These are phyloP conservation scores for Linnemannia zychae DNA, from an alignment of 192 early-diverging fungal species.

Conservation along the genomic window DNA sequence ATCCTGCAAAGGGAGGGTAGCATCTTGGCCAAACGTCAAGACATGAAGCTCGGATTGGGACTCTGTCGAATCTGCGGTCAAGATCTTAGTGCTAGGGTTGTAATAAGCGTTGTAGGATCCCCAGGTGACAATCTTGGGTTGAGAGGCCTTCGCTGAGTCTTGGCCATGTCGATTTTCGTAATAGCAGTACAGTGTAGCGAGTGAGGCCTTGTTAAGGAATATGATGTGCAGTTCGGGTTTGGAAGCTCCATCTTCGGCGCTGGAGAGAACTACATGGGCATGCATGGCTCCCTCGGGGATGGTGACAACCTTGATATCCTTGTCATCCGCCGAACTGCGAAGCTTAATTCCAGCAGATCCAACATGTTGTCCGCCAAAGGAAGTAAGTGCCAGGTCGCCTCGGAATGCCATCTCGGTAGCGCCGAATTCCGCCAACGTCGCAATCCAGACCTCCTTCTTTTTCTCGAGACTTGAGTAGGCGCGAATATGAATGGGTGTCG, in stretches of 20 bases:
- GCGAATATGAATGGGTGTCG: slow-evolving; percentile 69
- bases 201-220: slow-evolving; percentile 21
- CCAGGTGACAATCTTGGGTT: slow-evolving; percentile 63
- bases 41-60: slow-evolving; percentile 52
- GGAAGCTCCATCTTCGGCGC: slow-evolving; percentile 22
- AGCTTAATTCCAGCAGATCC: slow-evolving; percentile 17
- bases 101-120: slow-evolving; percentile 62
- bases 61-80: slow-evolving; percentile 52
- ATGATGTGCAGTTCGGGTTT: slow-evolving; percentile 50
- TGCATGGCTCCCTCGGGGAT: slow-evolving; percentile 31
- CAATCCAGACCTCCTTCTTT: slow-evolving; percentile 74
- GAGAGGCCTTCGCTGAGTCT: neutral
- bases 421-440: slow-evolving; percentile 66
- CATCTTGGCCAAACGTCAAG: slow-evolving; percentile 34
- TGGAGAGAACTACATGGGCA: slow-evolving; percentile 21
- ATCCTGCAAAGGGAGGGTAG: slow-evolving; percentile 3
- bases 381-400: slow-evolving; percentile 55
- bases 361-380: slow-evolving; percentile 51
- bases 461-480: slow-evolving; percentile 15
- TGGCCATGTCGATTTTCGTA: slow-evolving; percentile 37
- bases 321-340: slow-evolving; percentile 6
- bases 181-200: slow-evolving; percentile 43
- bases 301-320: slow-evolving; percentile 24
- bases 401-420: slow-evolving; percentile 71
- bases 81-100: slow-evolving; percentile 16